Base-by-base conservation (phyloP, 306 rosid species). In the Quercus ilex region DNA sequence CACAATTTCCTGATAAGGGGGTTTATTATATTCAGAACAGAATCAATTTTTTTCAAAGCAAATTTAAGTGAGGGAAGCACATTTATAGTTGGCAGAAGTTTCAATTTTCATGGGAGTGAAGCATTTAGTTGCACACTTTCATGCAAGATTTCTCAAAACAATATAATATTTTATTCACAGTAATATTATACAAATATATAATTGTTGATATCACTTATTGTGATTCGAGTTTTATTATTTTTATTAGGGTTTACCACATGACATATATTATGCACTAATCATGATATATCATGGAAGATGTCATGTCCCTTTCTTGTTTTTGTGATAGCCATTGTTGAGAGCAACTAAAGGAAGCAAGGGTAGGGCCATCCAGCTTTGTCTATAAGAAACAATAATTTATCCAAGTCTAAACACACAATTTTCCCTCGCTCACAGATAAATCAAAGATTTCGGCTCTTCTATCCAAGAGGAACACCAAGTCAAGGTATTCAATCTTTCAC, bases 311-410 rank as follows among this genome's bases (percentile, higher is more conserved):
- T 41, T 41, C 11, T 41, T 41, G 46, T 41, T 41, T 41, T 12
- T 49, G 53, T 12, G 53, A 49, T 49, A 3, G 17, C 12, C 17
- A 25, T 13, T 51, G 26, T 41, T 57, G 41, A n/a, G 55, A n/a
- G 38, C 56, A 15, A 17, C 2, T 5, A 11, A 10, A 74, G 1
- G 21, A 38, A 60, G 1, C 28, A 59, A 20, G 53, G 14, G 18
- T 35, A 10, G 33, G 71, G 71, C 9, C 25, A 60, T 59, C 23
- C 71, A 60, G 64, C 53, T 75, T 75, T 75, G 79, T 59, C 79
- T 43, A 7, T 8, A 65, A 31, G 18, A 65, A 31, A 17, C 71
- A 30, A 11, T 65, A 17, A 43, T 18, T 65, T 33, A 30, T 18
- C 21, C 3, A 10, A 7, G 46, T 2, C 46, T 21, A 65, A 8